Evolutionary conservation across 345 rosid species (phyloP).

Genomic region (Erysimum cheiranthoides): DNA sequence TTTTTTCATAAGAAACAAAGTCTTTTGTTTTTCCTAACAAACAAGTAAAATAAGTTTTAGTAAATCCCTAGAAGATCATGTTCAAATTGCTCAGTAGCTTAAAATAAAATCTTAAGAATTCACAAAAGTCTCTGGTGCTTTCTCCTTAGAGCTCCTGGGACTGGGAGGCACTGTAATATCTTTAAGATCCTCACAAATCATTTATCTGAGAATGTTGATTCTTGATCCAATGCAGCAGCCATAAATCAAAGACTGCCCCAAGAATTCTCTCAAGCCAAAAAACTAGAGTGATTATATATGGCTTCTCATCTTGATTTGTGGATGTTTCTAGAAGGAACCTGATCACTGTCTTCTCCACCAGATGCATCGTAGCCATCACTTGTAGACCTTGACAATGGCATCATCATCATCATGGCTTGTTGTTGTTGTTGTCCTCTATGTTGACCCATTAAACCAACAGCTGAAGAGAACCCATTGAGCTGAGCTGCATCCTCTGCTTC

Average conservation of each 20-base stretch:
- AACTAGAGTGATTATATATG: constrained; percentile 17
- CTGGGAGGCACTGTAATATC: constrained; percentile 8
- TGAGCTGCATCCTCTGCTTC: constrained; percentile 77
- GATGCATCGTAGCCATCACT: constrained; percentile 98
- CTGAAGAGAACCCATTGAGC: constrained; percentile 60
- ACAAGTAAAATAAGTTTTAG: constrained; percentile 20
- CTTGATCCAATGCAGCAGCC: constrained; percentile 27
- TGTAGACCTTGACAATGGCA: constrained; percentile 88
- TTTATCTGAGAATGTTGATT: background rate
- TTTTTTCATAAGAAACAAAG: constrained; percentile 1
- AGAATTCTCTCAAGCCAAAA: constrained; percentile 26
- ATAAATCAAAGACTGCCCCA: constrained; percentile 13
- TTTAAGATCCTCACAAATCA: constrained; percentile 17
- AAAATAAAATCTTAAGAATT: constrained; percentile 25
- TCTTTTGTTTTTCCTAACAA: constrained; percentile 5
- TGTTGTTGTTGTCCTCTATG: constrained; percentile 46
- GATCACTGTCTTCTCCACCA: constrained; percentile 97
- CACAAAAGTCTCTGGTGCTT: constrained; percentile 31
- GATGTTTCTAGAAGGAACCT: constrained; percentile 75
- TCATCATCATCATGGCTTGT: constrained; percentile 53
- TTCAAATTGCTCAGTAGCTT: constrained; percentile 30
- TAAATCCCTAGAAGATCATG: constrained; percentile 34
- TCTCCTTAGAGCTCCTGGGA: constrained; percentile 2
- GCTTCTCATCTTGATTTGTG: constrained; percentile 56
- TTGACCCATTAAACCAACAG: constrained; percentile 45